Evolutionary conservation across 139 green algal genomes (phyloP).

Genomic region (Picochlorum sp.): DNA sequence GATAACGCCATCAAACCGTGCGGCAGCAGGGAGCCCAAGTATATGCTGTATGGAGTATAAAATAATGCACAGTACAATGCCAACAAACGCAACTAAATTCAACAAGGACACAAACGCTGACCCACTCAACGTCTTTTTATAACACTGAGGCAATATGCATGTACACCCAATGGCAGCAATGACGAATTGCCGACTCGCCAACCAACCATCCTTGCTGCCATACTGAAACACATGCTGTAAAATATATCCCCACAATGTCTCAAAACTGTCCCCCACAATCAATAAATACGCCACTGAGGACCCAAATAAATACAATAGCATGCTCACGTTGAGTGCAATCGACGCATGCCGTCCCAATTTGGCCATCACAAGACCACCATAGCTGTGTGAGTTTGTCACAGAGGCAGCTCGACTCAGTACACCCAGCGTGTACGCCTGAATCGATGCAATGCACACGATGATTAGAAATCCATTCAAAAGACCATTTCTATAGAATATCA

Average conservation of each 20-base stretch:
- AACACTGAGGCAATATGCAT: not conserved
- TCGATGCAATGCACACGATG: slow-evolving; percentile 29
- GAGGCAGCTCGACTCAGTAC: slow-evolving; percentile 49
- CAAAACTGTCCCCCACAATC: slow-evolving; percentile 63
- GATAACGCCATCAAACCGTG: too few relatives aligned
- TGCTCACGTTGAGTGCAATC: slow-evolving; percentile 31
- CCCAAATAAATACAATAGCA: slow-evolving; percentile 56
- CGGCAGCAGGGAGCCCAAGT: too few relatives aligned
- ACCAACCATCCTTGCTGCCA: not conserved
- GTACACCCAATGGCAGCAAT: not conserved
- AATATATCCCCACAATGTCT: slow-evolving; percentile 19
- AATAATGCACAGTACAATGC: slow-evolving; percentile 8
- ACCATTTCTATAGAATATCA: slow-evolving; percentile 54
- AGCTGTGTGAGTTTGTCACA: slow-evolving; percentile 19
- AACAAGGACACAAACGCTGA: slow-evolving; percentile 26
- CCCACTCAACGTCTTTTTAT: not conserved
- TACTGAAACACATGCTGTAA: not conserved
- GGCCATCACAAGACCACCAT: slow-evolving; percentile 27
- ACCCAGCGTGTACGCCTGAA: slow-evolving; percentile 60
- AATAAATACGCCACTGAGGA: slow-evolving; percentile 54
- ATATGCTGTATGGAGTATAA: slow-evolving; percentile 29
- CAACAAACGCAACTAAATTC: slow-evolving; percentile 17
- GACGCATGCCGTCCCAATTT: slow-evolving; percentile 48
- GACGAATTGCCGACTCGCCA: not conserved
- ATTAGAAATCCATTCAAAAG: slow-evolving; percentile 45